These are phyloP conservation scores for Ophiostoma piceae DNA, from an alignment of 2,329 filamentous ascomycete genomes.

Conservation along the genomic window DNA sequence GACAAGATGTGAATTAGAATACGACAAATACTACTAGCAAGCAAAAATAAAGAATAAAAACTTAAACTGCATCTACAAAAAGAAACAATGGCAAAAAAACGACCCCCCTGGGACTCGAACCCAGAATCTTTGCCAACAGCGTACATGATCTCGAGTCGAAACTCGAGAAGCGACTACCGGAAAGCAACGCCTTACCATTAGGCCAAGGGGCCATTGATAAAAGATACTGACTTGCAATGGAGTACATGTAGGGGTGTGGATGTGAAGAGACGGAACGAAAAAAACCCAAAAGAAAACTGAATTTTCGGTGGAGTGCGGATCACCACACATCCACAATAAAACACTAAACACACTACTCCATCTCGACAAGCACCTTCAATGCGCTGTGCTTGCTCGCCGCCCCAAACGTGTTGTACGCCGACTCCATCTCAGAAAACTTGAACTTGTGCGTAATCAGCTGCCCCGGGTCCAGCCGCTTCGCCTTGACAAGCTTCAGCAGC, in stretches of 20 bases:
- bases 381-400: conserved; percentile 40
- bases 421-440: conserved; percentile 40
- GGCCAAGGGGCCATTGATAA: conserved; percentile 27
- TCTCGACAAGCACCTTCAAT: conserved; percentile 42
- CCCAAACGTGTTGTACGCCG: conserved; percentile 42
- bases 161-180: conserved; percentile 18
- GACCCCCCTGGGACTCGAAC: conserved; percentile 30
- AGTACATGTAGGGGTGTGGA: conserved; percentile 11
- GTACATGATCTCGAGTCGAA: conserved; percentile 1
- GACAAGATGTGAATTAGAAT: too few species aligned
- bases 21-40: not conserved
- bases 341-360: conserved; percentile 24
- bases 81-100: conserved; percentile 23
- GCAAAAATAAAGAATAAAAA: not conserved
- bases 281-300: not conserved
- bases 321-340: not conserved
- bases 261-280: not conserved
- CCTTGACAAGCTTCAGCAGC: conserved; percentile 42
- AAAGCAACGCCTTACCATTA: conserved; percentile 22
- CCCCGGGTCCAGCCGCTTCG: conserved; percentile 39
- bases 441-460: conserved; percentile 45
- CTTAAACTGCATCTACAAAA: not conserved
- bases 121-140: conserved; percentile 29
- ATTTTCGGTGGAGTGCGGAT: not conserved
- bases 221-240: not conserved